These are phyloP conservation scores for Aspergillus vadensis DNA, from an alignment of 2,329 filamentous ascomycete species.

Conservation along the genomic window DNA sequence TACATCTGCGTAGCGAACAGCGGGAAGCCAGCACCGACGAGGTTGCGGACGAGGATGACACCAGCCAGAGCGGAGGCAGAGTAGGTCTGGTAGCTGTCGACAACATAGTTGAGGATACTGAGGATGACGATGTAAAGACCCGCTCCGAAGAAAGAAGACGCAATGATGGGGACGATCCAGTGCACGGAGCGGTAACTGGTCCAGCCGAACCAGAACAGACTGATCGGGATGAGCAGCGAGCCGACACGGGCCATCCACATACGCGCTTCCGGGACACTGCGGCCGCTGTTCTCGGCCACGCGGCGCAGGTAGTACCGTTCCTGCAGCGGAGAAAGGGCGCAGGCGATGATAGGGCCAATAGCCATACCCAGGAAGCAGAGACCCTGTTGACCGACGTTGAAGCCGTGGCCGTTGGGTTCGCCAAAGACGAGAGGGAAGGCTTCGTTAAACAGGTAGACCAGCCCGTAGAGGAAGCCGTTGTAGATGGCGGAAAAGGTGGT, in stretches of 20 bases:
- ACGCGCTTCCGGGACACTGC: conserved; percentile 63
- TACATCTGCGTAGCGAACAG: conserved; percentile 43
- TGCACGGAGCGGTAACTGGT: conserved; percentile 61
- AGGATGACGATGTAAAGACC: conserved; percentile 73
- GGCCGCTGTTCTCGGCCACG: conserved; percentile 49
- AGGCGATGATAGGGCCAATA: conserved; percentile 66
- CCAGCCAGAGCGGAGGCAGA: conserved; percentile 72
- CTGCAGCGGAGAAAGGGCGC: conserved; percentile 54
- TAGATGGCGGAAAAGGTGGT: conserved; percentile 32
- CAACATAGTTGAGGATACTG: conserved; percentile 74
- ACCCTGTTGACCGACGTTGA: conserved; percentile 52
- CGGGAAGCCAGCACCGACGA: conserved; percentile 45
- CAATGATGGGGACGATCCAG: conserved; percentile 70
- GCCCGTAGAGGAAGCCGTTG: conserved; percentile 68
- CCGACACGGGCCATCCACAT: conserved; percentile 67
- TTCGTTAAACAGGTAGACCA: conserved; percentile 77
- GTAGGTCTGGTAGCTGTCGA: conserved; percentile 71
- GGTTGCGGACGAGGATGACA: conserved; percentile 73
- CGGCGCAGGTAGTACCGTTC: conserved; percentile 44
- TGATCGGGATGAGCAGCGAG: conserved; percentile 62
- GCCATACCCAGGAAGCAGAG: conserved; percentile 63
- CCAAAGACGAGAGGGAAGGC: conserved; percentile 68
- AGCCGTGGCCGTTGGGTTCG: conserved; percentile 61
- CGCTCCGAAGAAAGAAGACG: conserved; percentile 65
- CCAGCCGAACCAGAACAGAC: conserved; percentile 70